Conservation (phyloP, 1,284 basidiomycete genomes). For the Boletus holoroseus region DNA sequence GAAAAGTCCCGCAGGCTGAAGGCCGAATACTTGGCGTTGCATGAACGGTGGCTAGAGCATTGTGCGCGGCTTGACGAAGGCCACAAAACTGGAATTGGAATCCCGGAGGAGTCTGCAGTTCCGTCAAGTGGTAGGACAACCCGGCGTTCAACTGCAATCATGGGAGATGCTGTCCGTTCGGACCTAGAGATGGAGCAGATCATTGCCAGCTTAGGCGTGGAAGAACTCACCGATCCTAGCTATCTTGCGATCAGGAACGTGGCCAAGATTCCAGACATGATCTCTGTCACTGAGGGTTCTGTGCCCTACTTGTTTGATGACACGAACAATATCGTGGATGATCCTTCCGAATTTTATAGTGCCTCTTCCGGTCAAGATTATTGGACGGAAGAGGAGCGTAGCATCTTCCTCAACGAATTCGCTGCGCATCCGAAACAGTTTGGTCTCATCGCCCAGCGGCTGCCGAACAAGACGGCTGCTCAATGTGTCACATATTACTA, state of each 20-base stretch:
- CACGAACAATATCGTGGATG: conserved; percentile 74
- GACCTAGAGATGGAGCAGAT: conserved; percentile 98
- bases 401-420: conserved; percentile 77
- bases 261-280: conserved; percentile 92
- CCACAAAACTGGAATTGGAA: conserved; percentile 30
- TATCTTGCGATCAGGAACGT: conserved; percentile 82
- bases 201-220: conserved; percentile 86
- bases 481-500: conserved; percentile 96
- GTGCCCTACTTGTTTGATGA: conserved; percentile 73
- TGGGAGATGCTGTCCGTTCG: conserved; percentile 88
- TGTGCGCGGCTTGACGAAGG: conserved; percentile 59
- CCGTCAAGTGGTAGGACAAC: conserved; percentile 58
- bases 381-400: conserved; percentile 87
- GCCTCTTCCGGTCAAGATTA: conserved; percentile 65
- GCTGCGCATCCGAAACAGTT: conserved; percentile 91
- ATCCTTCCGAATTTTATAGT: conserved; percentile 77
- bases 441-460: conserved; percentile 74
- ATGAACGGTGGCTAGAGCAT: conserved; percentile 68
- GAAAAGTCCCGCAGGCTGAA: conserved; percentile 55
- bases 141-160: conserved; percentile 61
- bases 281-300: conserved; percentile 60
- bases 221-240: conserved; percentile 88
- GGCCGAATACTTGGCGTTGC: conserved; percentile 62
- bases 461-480: conserved; percentile 81
- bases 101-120: conserved; percentile 38